Conservation (phyloP, 2,329 filamentous ascomycete genomes). For the Curvularia hawaiiensis region DNA sequence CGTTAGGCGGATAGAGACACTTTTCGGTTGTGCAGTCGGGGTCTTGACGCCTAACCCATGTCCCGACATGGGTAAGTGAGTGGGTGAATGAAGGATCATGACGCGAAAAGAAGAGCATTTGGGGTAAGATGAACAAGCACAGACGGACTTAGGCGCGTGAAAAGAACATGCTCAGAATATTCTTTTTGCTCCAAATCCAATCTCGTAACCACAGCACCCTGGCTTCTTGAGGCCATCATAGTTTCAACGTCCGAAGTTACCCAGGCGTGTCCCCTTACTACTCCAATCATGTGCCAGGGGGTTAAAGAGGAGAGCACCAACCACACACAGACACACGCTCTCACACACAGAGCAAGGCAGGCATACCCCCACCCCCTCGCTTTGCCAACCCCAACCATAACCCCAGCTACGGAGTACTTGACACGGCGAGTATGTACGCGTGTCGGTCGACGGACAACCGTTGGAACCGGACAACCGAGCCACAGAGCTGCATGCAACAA, state of each 20-base stretch:
- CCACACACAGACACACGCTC: background rate
- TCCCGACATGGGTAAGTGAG: background rate
- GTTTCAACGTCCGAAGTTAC: conserved; percentile 16
- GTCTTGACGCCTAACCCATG: background rate
- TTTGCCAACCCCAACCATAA: background rate
- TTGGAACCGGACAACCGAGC: conserved; percentile 1
- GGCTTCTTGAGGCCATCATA: conserved; percentile 1
- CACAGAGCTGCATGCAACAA: conserved; percentile 8
- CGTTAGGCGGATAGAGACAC: conserved; percentile 2
- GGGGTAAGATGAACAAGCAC: background rate
- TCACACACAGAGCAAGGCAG: background rate
- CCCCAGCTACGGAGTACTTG: conserved; percentile 1
- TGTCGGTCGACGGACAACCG: background rate
- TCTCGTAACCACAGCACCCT: background rate
- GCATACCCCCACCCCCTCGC: background rate
- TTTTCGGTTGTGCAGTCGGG: background rate
- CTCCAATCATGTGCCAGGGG: background rate
- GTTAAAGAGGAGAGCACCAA: background rate
- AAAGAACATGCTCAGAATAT: conserved; percentile 6
- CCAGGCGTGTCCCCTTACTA: conserved; percentile 1
- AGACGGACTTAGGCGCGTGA: background rate
- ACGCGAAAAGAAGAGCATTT: conserved; percentile 7
- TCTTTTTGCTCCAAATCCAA: background rate
- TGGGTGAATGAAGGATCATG: conserved; percentile 1
- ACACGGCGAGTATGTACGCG: background rate